A percentile compares a stretch with the other conserved stretches of the same genome.
Conservation (phyloP, 768 basidiomycete genomes). For the Rickenella mellea region DNA sequence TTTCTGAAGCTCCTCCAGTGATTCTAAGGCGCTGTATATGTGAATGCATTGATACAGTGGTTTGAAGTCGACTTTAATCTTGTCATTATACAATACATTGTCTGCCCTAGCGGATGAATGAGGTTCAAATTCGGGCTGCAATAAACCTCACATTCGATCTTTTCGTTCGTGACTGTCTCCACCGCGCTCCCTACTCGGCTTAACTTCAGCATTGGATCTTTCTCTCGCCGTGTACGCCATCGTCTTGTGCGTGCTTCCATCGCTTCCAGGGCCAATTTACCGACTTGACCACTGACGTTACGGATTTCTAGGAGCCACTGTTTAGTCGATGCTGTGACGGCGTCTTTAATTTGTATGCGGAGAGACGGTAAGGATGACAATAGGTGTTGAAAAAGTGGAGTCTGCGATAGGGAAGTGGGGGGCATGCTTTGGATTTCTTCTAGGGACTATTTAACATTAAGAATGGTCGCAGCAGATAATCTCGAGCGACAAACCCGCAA, state of each 20-base stretch:
- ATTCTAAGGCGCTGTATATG: slow-evolving; percentile 86
- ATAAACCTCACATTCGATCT: slow-evolving; percentile 74
- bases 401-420: slow-evolving; percentile 80
- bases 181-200: slow-evolving; percentile 86
- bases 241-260: slow-evolving; percentile 79
- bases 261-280: slow-evolving; percentile 76
- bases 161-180: slow-evolving; percentile 86
- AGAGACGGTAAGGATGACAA: slow-evolving; percentile 87
- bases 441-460: slow-evolving; percentile 54
- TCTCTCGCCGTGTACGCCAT: slow-evolving; percentile 79
- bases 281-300: slow-evolving; percentile 79
- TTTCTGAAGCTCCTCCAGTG: slow-evolving; percentile 79
- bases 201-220: slow-evolving; percentile 66
- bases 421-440: slow-evolving; percentile 93
- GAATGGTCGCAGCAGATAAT: slow-evolving; percentile 9
- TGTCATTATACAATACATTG: slow-evolving; percentile 86
- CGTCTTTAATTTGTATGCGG: slow-evolving; percentile 81
- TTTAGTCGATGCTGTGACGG: slow-evolving; percentile 90
- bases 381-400: slow-evolving; percentile 87
- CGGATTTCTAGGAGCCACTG: slow-evolving; percentile 95
- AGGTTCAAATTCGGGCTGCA: slow-evolving; percentile 4
- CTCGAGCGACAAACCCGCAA: slow-evolving; percentile 61
- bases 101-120: slow-evolving; percentile 32
- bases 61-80: slow-evolving; percentile 84
- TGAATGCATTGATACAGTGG: slow-evolving; percentile 96